Evolutionary conservation across 257 asterid genomes (phyloP), one percentile per base, ranked within the genome.

Genomic region (Mitragyna speciosa): DNA sequence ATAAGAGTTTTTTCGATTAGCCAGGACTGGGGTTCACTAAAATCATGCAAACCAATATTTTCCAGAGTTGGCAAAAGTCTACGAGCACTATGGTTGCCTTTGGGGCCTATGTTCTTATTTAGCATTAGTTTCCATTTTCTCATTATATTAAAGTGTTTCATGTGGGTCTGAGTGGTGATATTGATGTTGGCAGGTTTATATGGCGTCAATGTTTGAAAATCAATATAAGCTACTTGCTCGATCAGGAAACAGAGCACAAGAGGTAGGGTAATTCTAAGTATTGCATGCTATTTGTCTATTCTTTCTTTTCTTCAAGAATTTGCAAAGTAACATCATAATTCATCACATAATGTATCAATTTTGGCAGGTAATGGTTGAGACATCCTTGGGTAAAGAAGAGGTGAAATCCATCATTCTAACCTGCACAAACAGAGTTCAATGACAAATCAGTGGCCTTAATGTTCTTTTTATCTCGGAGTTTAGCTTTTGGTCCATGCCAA

Each of bases 181-280:
- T 22, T n/a, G 69, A 65, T 28, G 4, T 77, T 52, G 77, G 75
- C 85, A 95, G 98, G 98, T 95, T 69, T 95, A 93, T 69, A 89
- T 95, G 99, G 93, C 97, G 65, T 86, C 96, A 75, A 89, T 90
- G 92, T 87, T 88, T 31, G 96, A 93, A 79, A 87, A 91, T 81
- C 98, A 92, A 84, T 95, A 95, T 93, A 95, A 93, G 86, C 80
- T 95, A 78, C 99, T 95, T 48, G 99, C 98, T 80, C 95, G 99
- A 76, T 92, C 98, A 30, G 98, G 94, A 82, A 95, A 95, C 77
- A 84, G 87, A 86, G 93, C 91, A 65, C 99, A 95, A 75, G 97
- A 93, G 95, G 99, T 92, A 45, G 80, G 79, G 76, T 66, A 78
- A 49, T 76, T 56, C 39, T 31, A 3, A 61, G 72, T 83, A 70